A percentile compares a stretch with the other conserved stretches of the same genome.
These are phyloP conservation scores for Orbilia ellipsospora DNA, from an alignment of 2,329 filamentous ascomycete genomes.

Conservation along the genomic window DNA sequence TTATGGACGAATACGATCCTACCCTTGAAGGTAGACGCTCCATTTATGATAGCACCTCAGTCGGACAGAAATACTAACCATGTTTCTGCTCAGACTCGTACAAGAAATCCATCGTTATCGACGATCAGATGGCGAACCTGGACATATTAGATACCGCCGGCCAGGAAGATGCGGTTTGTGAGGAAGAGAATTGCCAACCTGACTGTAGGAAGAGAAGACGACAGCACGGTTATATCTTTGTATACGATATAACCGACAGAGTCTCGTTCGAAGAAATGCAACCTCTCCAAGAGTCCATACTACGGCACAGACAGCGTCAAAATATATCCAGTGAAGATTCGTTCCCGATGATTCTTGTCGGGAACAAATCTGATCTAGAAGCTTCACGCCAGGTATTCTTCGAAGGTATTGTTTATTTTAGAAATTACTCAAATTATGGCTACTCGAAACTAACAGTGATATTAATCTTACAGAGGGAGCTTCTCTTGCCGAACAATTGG, in stretches of 20 bases:
- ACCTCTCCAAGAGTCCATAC: constrained; percentile 62
- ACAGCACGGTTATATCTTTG: constrained; percentile 94
- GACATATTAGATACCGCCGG: constrained; percentile 98
- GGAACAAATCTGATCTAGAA: constrained; percentile 99
- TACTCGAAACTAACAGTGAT: too few species aligned
- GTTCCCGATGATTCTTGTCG: constrained; percentile 98
- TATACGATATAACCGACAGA: constrained; percentile 97
- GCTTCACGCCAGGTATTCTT: constrained; percentile 88
- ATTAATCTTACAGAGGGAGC: constrained; percentile 76
- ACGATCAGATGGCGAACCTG: constrained; percentile 94
- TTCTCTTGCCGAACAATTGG: constrained; percentile 83
- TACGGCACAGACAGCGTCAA: constrained; percentile 1
- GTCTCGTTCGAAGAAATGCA: constrained; percentile 98
- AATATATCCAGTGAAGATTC: constrained; percentile 65
- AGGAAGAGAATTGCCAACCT: constrained; percentile 95
- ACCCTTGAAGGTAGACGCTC: constrained; percentile 87
- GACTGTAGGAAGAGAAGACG: constrained; percentile 7
- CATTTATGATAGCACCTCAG: not conserved
- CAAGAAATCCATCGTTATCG: constrained; percentile 99
- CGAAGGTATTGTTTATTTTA: constrained; percentile 75
- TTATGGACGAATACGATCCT: constrained; percentile 98
- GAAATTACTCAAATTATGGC: not conserved
- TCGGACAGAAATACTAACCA: constrained; percentile 63
- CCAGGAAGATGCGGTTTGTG: constrained; percentile 90
- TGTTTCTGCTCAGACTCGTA: constrained; percentile 77